Conservation (phyloP, 495 filamentous ascomycete species). For the Amniculicola lignicola region DNA sequence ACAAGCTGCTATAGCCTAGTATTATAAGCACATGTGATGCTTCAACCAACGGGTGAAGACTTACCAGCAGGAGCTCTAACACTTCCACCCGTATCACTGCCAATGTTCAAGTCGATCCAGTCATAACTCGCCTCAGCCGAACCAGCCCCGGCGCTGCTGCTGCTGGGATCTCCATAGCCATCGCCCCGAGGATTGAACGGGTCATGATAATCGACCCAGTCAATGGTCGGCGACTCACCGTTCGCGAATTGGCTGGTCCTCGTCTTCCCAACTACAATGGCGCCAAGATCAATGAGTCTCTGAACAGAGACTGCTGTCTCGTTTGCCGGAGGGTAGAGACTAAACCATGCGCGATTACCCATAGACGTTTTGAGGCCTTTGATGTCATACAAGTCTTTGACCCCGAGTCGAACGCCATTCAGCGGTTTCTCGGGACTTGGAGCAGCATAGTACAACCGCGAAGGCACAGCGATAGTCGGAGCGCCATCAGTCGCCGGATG, state of each 20-base stretch:
- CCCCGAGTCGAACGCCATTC: neutral
- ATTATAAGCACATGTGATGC: neutral
- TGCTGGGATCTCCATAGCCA: conserved; percentile 3
- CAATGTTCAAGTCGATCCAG: conserved; percentile 3
- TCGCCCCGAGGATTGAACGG: conserved; percentile 19
- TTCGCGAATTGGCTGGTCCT: conserved; percentile 2
- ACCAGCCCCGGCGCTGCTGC: neutral
- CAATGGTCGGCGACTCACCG: neutral
- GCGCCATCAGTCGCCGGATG: neutral
- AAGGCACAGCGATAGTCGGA: conserved; percentile 1
- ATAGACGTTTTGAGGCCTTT: neutral
- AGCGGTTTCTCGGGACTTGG: neutral
- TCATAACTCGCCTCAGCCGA: neutral
- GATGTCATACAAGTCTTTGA: conserved; percentile 7
- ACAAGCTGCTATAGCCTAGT: conserved; percentile 45
- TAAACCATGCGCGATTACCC: neutral
- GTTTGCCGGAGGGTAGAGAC: neutral
- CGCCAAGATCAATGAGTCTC: conserved; percentile 5
- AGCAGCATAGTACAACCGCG: conserved; percentile 1
- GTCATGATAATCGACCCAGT: conserved; percentile 10
- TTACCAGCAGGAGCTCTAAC: conserved; percentile 1
- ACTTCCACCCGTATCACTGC: conserved; percentile 2
- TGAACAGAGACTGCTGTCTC: neutral
- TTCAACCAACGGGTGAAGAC: neutral
- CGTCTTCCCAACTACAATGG: conserved; percentile 7